Evolutionary conservation across 495 filamentous ascomycete species (phyloP).

Genomic region (Hypoxylon fuscum): DNA sequence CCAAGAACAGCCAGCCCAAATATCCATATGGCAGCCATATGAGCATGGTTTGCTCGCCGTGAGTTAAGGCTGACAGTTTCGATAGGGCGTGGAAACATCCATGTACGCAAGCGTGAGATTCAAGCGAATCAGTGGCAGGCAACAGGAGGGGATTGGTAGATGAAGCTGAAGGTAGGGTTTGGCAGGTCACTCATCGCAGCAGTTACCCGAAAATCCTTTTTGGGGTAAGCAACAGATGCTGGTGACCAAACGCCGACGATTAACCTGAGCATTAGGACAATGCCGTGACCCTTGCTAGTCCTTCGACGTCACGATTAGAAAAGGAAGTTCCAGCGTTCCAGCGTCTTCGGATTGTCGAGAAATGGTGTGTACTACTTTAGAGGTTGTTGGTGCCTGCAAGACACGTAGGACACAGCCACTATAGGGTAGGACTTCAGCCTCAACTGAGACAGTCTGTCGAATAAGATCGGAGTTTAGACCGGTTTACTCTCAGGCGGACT

Average conservation of each 20-base stretch:
- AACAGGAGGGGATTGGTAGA: constrained; percentile 32
- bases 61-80: constrained; percentile 36
- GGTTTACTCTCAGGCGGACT: constrained; percentile 16
- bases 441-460: constrained; percentile 22
- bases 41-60: constrained; percentile 12
- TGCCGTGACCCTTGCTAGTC: constrained; percentile 20
- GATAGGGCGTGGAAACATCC: constrained; percentile 29
- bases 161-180: constrained; percentile 18
- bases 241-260: constrained; percentile 11
- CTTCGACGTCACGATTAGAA: constrained; percentile 11
- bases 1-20: constrained; percentile 29
- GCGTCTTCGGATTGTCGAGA: constrained; percentile 9
- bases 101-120: constrained; percentile 22
- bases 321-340: too few relatives aligned
- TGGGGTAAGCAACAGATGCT: constrained; percentile 23
- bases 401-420: constrained; percentile 40
- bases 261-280: constrained; percentile 19
- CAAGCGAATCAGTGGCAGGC: constrained; percentile 16
- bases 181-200: constrained; percentile 25
- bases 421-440: constrained; percentile 38
- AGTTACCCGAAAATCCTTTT: constrained; percentile 26
- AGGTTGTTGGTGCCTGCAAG: constrained; percentile 32
- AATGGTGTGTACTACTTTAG: constrained; percentile 26
- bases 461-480: constrained; percentile 16
- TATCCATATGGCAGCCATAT: constrained; percentile 19